phyloP scores from a whole-genome alignment of 805 yeast genomes.

The Myxozyma monticola region DNA sequence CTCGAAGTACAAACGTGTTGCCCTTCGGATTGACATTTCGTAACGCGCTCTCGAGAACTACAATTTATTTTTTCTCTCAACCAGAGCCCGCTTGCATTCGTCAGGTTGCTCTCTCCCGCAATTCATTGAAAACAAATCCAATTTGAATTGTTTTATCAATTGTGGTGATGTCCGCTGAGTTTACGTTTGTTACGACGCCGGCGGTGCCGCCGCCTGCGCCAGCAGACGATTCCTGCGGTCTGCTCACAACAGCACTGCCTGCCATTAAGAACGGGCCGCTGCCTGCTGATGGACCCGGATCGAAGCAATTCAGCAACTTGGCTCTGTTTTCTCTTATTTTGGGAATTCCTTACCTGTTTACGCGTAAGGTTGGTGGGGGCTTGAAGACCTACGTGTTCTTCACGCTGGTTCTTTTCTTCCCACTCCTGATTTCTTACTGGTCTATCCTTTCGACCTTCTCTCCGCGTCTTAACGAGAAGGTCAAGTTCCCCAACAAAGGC shows the following conservation, averaged over 20 bases:
- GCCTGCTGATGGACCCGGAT: slow-evolving; percentile 90
- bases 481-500: slow-evolving; percentile 70
- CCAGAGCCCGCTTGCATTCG: too few species aligned
- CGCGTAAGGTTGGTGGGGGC: slow-evolving; percentile 66
- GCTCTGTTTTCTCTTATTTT: slow-evolving; percentile 51
- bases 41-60: too few species aligned
- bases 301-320: slow-evolving; percentile 69
- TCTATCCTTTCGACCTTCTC: slow-evolving; percentile 70
- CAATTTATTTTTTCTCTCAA: too few species aligned
- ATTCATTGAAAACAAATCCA: too few species aligned
- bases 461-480: slow-evolving; percentile 80
- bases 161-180: slow-evolving; percentile 16
- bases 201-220: slow-evolving; percentile 47
- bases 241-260: slow-evolving; percentile 57
- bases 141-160: too few species aligned
- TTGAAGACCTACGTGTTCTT: slow-evolving; percentile 66
- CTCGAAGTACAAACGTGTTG: too few species aligned
- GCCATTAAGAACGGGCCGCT: slow-evolving; percentile 81
- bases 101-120: too few species aligned
- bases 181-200: slow-evolving; percentile 65
- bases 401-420: slow-evolving; percentile 55
- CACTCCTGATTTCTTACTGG: slow-evolving; percentile 83
- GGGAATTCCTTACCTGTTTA: slow-evolving; percentile 61
- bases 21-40: too few species aligned
- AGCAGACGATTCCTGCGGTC: slow-evolving; percentile 50